Conservation (phyloP, 768 basidiomycete species). For the Pleurotus salmoneostramineus region DNA sequence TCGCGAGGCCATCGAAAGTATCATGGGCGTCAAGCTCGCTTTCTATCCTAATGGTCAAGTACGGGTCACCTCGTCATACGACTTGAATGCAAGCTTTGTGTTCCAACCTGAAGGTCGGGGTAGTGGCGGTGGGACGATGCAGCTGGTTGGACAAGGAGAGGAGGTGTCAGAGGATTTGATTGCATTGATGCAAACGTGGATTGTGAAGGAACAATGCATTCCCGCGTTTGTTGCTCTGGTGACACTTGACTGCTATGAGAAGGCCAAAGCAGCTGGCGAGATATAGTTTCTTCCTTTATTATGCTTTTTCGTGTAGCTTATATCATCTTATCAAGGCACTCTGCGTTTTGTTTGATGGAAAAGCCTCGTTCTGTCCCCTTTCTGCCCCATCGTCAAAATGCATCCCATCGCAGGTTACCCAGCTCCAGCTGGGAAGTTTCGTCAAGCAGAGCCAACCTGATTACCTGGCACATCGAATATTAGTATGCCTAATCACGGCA, state of each 20-base stretch:
- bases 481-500: too few relatives aligned
- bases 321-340: too few relatives aligned
- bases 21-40: conserved; percentile 87
- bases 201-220: conserved; percentile 79
- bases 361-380: too few relatives aligned
- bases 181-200: conserved; percentile 81
- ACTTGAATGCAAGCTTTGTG: conserved; percentile 82
- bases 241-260: conserved; percentile 85
- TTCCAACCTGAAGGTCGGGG: conserved; percentile 60
- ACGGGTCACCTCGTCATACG: conserved; percentile 87
- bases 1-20: conserved; percentile 83
- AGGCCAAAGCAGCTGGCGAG: conserved; percentile 41
- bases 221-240: conserved; percentile 88
- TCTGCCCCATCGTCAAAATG: too few relatives aligned
- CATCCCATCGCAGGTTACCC: too few relatives aligned
- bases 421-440: too few relatives aligned
- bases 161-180: conserved; percentile 73
- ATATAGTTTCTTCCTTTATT: not conserved
- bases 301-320: too few relatives aligned
- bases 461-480: too few relatives aligned
- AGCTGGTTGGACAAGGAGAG: conserved; percentile 70
- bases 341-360: too few relatives aligned
- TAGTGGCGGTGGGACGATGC: conserved; percentile 52
- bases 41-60: conserved; percentile 92
- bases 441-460: too few relatives aligned